Percentiles rank a stretch among this genome's conserved stretches.
Evolutionary conservation across 164 flowering plant species (phyloP).

Genomic region (Pachysandra terminalis): DNA sequence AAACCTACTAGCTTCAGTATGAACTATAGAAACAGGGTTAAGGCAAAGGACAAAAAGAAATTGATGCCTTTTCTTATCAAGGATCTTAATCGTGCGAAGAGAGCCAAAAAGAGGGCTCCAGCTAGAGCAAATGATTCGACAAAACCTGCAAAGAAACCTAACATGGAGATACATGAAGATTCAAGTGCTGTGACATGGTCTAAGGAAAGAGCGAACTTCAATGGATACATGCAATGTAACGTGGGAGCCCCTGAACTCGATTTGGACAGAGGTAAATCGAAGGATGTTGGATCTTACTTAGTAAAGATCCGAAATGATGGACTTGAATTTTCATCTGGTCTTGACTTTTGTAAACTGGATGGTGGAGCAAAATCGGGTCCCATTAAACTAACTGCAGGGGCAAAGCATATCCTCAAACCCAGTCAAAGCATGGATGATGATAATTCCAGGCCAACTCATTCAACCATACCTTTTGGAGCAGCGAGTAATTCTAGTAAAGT

Average conservation of each 20-base stretch:
- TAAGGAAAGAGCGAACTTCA: neutral
- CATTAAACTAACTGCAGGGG: conserved; percentile 52
- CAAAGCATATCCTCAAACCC: conserved; percentile 59
- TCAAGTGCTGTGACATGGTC: conserved; percentile 14
- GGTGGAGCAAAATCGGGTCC: conserved; percentile 39
- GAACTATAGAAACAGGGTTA: conserved; percentile 17
- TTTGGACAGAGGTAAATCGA: conserved; percentile 18
- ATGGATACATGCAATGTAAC: conserved; percentile 7
- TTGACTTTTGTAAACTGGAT: conserved; percentile 20
- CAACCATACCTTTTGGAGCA: conserved; percentile 34
- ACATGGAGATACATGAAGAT: conserved; percentile 22
- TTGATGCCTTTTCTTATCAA: conserved; percentile 16
- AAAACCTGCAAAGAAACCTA: conserved; percentile 28
- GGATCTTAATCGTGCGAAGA: conserved; percentile 18
- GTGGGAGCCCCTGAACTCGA: conserved; percentile 15
- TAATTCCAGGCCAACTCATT: conserved; percentile 34
- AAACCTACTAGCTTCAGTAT: no score
- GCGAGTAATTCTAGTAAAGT: conserved; percentile 18
- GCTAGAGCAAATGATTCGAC: conserved; percentile 15
- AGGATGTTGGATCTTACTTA: conserved; percentile 5
- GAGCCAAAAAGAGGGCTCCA: conserved; percentile 40
- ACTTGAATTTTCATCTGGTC: conserved; percentile 7
- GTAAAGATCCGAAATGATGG: conserved; percentile 13
- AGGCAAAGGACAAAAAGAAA: conserved; percentile 24
- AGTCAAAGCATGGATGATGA: conserved; percentile 30